These are phyloP conservation scores for Metschnikowia arizonensis DNA, from an alignment of 805 yeast species.

Conservation along the genomic window DNA sequence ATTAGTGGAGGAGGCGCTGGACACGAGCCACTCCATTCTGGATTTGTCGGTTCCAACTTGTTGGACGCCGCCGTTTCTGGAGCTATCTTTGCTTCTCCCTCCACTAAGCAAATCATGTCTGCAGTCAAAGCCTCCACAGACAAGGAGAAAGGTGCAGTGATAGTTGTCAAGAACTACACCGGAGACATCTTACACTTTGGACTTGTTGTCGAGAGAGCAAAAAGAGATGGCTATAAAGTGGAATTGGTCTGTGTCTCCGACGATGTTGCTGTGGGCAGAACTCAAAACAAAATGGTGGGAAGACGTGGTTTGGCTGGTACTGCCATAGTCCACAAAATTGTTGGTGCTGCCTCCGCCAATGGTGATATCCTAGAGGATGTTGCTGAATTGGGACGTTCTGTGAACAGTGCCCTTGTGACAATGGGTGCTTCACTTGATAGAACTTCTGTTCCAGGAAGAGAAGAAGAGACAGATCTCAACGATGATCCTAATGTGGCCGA, in stretches of 20 bases:
- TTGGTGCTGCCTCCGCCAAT: constrained; percentile 65
- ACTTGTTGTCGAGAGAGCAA: constrained; percentile 83
- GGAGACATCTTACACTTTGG: constrained; percentile 95
- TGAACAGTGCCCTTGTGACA: constrained; percentile 69
- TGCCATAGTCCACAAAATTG: constrained; percentile 74
- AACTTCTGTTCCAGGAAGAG: constrained; percentile 82
- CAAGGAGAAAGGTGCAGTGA: constrained; percentile 58
- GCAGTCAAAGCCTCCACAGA: constrained; percentile 58
- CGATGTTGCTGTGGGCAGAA: constrained; percentile 91
- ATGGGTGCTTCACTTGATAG: constrained; percentile 88
- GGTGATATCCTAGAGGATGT: constrained; percentile 47
- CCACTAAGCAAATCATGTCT: constrained; percentile 79
- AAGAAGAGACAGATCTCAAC: constrained; percentile 43
- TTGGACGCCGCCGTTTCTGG: constrained; percentile 89
- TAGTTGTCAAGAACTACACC: constrained; percentile 87
- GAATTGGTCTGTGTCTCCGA: constrained; percentile 80
- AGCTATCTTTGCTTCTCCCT: constrained; percentile 88
- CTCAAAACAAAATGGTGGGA: constrained; percentile 88
- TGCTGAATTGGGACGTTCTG: constrained; percentile 52
- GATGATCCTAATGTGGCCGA: constrained; percentile 62
- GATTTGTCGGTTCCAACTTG: constrained; percentile 80
- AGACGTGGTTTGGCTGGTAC: constrained; percentile 95
- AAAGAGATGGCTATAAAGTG: constrained; percentile 66
- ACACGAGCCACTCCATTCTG: constrained; percentile 93
- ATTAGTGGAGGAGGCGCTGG: constrained; percentile 95